Conservation (phyloP, 1,139 yeast genomes). For the Hanseniaspora sp. region DNA sequence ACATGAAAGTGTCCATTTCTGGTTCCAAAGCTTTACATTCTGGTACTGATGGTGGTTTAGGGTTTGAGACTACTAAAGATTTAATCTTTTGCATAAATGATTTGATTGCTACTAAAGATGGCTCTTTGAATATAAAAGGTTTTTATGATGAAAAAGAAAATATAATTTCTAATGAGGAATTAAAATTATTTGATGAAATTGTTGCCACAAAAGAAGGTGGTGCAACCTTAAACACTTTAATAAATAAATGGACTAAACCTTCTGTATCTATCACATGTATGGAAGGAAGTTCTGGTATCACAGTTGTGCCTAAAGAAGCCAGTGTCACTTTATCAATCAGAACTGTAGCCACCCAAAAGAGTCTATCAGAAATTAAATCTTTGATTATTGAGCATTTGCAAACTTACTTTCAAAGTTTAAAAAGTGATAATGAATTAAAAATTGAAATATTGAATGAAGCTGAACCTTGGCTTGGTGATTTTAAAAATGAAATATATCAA, state of each 20-base stretch:
- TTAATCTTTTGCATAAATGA: slow-evolving; percentile 57
- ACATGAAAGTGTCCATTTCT: slow-evolving; percentile 63
- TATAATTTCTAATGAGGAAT: slow-evolving; percentile 42
- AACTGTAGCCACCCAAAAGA: slow-evolving; percentile 80
- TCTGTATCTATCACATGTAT: slow-evolving; percentile 82
- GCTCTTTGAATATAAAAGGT: slow-evolving; percentile 45
- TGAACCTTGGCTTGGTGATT: slow-evolving; percentile 94
- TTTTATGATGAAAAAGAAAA: slow-evolving; percentile 48
- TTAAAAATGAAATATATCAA: slow-evolving; percentile 59
- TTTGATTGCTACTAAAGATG: slow-evolving; percentile 46
- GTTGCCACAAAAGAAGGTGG: slow-evolving; percentile 34
- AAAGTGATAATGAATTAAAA: slow-evolving; percentile 49
- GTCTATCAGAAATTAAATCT: slow-evolving; percentile 42
- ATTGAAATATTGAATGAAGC: slow-evolving; percentile 68
- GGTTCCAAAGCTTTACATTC: slow-evolving; percentile 84
- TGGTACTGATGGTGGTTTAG: slow-evolving; percentile 92
- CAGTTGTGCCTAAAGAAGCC: slow-evolving; percentile 79
- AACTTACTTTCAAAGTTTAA: slow-evolving; percentile 37
- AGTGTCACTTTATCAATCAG: slow-evolving; percentile 70
- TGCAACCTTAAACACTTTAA: slow-evolving; percentile 40
- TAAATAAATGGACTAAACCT: slow-evolving; percentile 87
- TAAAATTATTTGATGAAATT: slow-evolving; percentile 51
- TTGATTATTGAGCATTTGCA: slow-evolving; percentile 40
- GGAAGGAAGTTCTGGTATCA: slow-evolving; percentile 77
- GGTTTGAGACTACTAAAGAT: slow-evolving; percentile 82